A percentile compares a stretch with the other conserved stretches of the same genome.
These are phyloP conservation scores for Irpex rosettiformis DNA, from an alignment of 1,284 basidiomycete species.

Conservation along the genomic window DNA sequence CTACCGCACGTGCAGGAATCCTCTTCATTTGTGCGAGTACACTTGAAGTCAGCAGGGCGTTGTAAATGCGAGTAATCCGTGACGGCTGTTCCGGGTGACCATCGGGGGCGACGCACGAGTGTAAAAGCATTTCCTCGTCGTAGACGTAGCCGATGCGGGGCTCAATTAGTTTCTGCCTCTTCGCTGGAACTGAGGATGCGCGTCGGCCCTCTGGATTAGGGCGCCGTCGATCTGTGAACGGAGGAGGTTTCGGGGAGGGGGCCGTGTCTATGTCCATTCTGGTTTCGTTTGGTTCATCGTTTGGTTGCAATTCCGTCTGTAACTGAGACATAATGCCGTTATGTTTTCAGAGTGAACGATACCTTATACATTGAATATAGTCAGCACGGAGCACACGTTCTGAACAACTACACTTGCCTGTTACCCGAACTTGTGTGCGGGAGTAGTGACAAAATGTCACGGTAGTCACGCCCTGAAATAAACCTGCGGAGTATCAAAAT, in stretches of 20 bases:
- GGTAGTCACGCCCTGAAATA: not conserved
- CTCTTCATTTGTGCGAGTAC: slow-evolving; percentile 74
- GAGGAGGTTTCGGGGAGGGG: not conserved
- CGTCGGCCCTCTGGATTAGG: not conserved
- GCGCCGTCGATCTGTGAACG: not conserved
- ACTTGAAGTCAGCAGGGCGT: slow-evolving; percentile 58
- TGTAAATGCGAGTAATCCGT: slow-evolving; percentile 81
- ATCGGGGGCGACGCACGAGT: slow-evolving; percentile 54
- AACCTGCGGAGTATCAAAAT: not conserved
- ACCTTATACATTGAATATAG: not conserved
- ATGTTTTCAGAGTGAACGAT: not conserved
- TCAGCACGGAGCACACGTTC: not conserved
- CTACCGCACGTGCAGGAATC: slow-evolving; percentile 73
- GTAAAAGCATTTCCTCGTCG: slow-evolving; percentile 79
- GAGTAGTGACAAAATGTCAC: not conserved
- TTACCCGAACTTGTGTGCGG: not conserved
- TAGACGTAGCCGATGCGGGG: slow-evolving; percentile 79
- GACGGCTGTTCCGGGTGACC: slow-evolving; percentile 88
- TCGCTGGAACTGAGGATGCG: slow-evolving; percentile 7
- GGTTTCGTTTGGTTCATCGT: not conserved
- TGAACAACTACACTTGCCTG: not conserved
- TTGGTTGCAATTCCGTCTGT: not conserved
- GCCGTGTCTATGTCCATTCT: slow-evolving; percentile 9
- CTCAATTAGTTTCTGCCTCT: not conserved
- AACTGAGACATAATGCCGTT: not conserved